Conservation (phyloP, 306 rosid genomes). For the Vigna radiata region DNA sequence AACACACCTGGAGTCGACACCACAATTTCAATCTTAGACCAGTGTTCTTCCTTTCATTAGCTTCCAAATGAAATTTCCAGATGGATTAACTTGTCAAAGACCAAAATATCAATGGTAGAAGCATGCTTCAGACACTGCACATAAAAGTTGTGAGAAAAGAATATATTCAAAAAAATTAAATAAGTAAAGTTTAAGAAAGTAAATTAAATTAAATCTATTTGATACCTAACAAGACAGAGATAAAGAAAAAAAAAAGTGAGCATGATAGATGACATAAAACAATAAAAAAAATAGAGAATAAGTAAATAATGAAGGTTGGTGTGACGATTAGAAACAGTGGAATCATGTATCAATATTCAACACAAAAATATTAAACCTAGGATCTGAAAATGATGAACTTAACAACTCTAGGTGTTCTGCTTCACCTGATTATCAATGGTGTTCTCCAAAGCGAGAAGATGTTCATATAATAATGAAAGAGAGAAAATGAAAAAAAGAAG, state of each 20-base stretch:
- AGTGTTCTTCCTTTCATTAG: too few species aligned
- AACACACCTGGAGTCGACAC: constrained; percentile 84
- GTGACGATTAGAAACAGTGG: background rate
- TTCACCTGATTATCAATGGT: background rate
- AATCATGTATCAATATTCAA: background rate
- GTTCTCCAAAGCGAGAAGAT: background rate
- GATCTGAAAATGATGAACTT: background rate
- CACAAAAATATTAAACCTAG: background rate
- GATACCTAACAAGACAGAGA: background rate
- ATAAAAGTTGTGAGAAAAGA: too few species aligned
- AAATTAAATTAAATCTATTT: background rate
- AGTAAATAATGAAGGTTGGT: background rate
- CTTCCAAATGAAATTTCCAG: too few species aligned
- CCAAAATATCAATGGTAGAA: too few species aligned
- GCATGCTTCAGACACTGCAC: too few species aligned
- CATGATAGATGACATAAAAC: background rate
- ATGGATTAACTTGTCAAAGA: too few species aligned
- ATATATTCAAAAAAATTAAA: too few species aligned
- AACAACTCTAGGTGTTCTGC: background rate
- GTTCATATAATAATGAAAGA: too few species aligned
- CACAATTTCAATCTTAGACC: too few species aligned
- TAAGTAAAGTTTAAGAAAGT: too few species aligned
- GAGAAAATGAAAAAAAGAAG: background rate
- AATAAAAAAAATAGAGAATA: background rate
- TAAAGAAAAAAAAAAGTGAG: background rate